Evolutionary conservation across 2,329 filamentous ascomycete genomes (phyloP).

Genomic region (Cytospora mali): DNA sequence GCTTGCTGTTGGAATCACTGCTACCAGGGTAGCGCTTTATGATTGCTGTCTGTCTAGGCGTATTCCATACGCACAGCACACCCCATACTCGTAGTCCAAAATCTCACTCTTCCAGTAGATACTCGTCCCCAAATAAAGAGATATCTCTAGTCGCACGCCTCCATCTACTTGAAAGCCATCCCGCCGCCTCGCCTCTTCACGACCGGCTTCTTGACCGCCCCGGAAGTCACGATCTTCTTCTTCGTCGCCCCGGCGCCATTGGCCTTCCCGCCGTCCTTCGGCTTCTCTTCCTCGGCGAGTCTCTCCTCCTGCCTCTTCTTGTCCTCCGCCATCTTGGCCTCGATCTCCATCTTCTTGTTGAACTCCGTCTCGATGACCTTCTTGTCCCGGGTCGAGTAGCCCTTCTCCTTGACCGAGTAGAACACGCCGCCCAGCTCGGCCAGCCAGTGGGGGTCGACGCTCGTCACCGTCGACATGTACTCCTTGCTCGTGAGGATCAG

Average conservation of each 20-base stretch:
- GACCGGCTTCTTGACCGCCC: conserved; percentile 63
- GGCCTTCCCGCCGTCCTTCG: conserved; percentile 43
- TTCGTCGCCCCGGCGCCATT: conserved; percentile 32
- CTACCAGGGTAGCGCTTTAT: background rate
- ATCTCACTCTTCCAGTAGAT: background rate
- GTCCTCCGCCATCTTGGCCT: conserved; percentile 87
- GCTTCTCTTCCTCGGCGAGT: conserved; percentile 52
- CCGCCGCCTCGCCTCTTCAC: conserved; percentile 59
- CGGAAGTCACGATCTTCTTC: conserved; percentile 64
- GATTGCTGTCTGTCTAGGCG: background rate
- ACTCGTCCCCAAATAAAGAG: background rate
- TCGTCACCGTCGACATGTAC: conserved; percentile 96
- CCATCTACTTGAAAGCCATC: conserved; percentile 24
- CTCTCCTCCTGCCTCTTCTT: conserved; percentile 68
- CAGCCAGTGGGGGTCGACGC: conserved; percentile 95
- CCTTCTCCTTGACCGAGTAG: conserved; percentile 97
- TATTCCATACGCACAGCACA: background rate
- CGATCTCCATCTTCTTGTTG: conserved; percentile 90
- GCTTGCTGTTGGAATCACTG: background rate
- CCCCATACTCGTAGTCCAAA: background rate
- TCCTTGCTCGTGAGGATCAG: conserved; percentile 95
- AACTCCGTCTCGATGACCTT: conserved; percentile 89
- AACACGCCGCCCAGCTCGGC: conserved; percentile 96
- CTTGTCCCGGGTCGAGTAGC: conserved; percentile 85
- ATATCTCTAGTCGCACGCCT: background rate